Evolutionary conservation across 352 stramenopile species (phyloP).

Genomic region (Phytophthora pluvialis): DNA sequence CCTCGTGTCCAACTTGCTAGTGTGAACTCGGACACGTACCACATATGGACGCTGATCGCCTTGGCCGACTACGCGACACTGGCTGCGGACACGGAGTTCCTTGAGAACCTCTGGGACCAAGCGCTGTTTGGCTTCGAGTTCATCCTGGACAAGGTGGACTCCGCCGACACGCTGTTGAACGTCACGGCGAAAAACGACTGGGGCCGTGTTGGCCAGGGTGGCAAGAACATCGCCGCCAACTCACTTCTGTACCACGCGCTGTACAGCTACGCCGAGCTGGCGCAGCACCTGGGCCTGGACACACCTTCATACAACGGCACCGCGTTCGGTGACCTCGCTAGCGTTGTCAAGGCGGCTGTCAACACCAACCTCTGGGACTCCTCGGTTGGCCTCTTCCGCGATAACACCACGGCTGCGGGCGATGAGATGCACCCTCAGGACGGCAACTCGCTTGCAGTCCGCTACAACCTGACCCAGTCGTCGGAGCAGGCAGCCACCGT

Average conservation of each 20-base stretch:
- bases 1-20: constrained; percentile 23
- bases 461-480: constrained; percentile 39
- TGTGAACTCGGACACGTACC: constrained; percentile 48
- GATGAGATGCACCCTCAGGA: constrained; percentile 36
- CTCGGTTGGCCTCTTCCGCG: constrained; percentile 26
- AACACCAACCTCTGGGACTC: constrained; percentile 45
- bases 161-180: constrained; percentile 29
- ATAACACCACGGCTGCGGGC: constrained; percentile 40
- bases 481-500: constrained; percentile 24
- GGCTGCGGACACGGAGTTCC: constrained; percentile 27
- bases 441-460: constrained; percentile 40
- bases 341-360: constrained; percentile 30
- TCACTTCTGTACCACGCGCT: constrained; percentile 42
- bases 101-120: constrained; percentile 33
- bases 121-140: constrained; percentile 38
- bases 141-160: constrained; percentile 39
- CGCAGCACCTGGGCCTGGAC: constrained; percentile 14
- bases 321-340: constrained; percentile 28
- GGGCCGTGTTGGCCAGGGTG: constrained; percentile 41
- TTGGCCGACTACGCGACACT: constrained; percentile 41
- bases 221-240: constrained; percentile 49
- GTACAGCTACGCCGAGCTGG: constrained; percentile 23
- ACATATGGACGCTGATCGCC: constrained; percentile 49
- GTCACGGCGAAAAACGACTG: constrained; percentile 39
- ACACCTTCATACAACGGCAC: constrained; percentile 30